Percentiles rank a stretch among this genome's conserved stretches.
These are phyloP conservation scores for Lonicera japonica DNA, from an alignment of 129 eudicot species.

Conservation along the genomic window DNA sequence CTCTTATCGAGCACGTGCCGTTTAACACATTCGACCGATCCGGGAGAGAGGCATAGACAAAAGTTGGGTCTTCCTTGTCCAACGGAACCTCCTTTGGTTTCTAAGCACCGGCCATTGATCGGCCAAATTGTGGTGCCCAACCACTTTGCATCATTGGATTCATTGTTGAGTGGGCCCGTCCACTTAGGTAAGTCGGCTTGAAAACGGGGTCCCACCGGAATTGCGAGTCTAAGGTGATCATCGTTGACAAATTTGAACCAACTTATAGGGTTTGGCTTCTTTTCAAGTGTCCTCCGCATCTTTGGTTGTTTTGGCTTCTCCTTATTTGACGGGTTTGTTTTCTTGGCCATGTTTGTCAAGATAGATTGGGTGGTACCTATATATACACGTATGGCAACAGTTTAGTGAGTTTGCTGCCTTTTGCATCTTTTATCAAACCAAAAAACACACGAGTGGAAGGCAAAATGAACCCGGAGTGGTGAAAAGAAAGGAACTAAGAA, in stretches of 20 bases:
- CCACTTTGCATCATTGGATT: constrained; percentile 3
- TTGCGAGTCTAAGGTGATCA: constrained; percentile 9
- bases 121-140: constrained; percentile 31
- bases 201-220: constrained; percentile 37
- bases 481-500: too few species aligned
- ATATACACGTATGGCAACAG: too few species aligned
- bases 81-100: neutral
- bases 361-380: too few species aligned
- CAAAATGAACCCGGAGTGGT: too few species aligned
- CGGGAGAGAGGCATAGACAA: constrained; percentile 19
- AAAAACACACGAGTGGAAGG: too few species aligned
- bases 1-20: constrained; percentile 14
- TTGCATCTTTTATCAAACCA: too few species aligned
- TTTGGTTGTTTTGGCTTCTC: constrained; percentile 7
- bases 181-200: constrained; percentile 34
- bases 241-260: constrained; percentile 17
- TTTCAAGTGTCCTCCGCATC: too few species aligned
- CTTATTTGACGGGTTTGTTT: constrained; percentile 7
- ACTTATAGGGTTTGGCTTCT: constrained; percentile 1
- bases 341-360: neutral
- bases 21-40: constrained; percentile 16
- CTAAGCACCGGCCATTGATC: neutral
- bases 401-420: too few species aligned
- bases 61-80: constrained; percentile 29
- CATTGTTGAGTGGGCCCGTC: constrained; percentile 5